Base-by-base conservation (phyloP, 345 rosid species). In the Bretschneidera sinensis region DNA sequence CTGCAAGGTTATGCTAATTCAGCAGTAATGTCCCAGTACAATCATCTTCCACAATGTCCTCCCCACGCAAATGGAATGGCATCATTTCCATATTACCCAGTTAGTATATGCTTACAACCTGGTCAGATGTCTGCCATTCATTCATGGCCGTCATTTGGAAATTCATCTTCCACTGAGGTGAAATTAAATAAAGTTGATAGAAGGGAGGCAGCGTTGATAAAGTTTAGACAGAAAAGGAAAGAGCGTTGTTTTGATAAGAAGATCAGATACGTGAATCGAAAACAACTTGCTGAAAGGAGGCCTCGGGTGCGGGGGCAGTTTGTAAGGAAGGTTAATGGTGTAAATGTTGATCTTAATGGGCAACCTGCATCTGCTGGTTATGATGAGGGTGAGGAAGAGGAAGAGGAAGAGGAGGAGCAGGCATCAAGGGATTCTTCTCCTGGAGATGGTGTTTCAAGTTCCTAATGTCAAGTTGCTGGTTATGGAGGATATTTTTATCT, bases 231-330 rank as follows among this genome's bases (percentile, higher is more conserved):
- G 78, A 94, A 90, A 65, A 81, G 96, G 77, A 94, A 90, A 68
- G 90, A 89, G 71, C 84, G 97, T 6, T 94, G 97, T 71, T 94
- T 90, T 69, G 95, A 89, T 76, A 94, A 94, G 84, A 94, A 87
- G 85, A 84, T 94, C 28, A 79, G 99, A 74, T 94, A 94, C 72
- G 95, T 79, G 65, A 94, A 90, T 71, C 65, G 99, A 52, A 94
- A 94, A 75, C 77, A 61, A 60, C 97, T 94, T 48, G 99, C 99
- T 25, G 99, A 94, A 78, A 79, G 95, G 79, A 86, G 99, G 79
- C 99, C 99, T 11, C 97, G 99, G 17, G 92, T 90, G 60, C 81
- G 88, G 67, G 99, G 99, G 51, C 99, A 94, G 79, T 94, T 94
- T 83, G 97, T 86, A 56, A 84, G 97, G 84, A 90, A 88, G 76